phyloP scores from a whole-genome alignment of 371 early-diverging fungal genomes.

The Syncephalastrum contaminatum region DNA sequence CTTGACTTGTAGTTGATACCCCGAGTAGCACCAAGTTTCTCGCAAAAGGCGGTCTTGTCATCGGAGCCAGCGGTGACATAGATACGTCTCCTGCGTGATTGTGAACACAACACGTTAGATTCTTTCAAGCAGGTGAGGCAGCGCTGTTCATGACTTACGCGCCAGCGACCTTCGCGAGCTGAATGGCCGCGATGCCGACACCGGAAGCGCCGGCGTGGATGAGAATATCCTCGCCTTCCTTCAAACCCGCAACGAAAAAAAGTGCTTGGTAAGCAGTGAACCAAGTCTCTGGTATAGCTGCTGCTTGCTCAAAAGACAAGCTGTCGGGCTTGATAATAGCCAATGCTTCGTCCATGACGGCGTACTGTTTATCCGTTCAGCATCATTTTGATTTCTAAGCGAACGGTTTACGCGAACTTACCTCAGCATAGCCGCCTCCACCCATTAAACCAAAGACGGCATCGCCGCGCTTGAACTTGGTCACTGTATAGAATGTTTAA shows the following conservation, averaged over 20 bases:
- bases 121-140: too few species aligned
- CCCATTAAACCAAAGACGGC: conserved; percentile 69
- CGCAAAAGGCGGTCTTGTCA: conserved; percentile 67
- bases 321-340: conserved; percentile 62
- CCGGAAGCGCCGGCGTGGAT: conserved; percentile 84
- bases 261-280: conserved; percentile 83
- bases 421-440: conserved; percentile 75
- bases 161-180: conserved; percentile 64
- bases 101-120: background rate
- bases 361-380: conserved; percentile 44
- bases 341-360: conserved; percentile 56
- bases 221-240: conserved; percentile 64
- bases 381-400: background rate
- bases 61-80: conserved; percentile 70
- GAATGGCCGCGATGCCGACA: conserved; percentile 77
- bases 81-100: conserved; percentile 42
- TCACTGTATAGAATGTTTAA: conserved; percentile 23
- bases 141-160: conserved; percentile 49
- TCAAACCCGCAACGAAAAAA: conserved; percentile 55
- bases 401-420: conserved; percentile 9
- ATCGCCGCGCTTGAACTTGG: conserved; percentile 58
- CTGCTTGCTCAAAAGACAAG: conserved; percentile 62
- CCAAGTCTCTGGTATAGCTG: conserved; percentile 77
- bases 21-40: conserved; percentile 68
- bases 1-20: conserved; percentile 75